Evolutionary conservation across 2,329 filamentous ascomycete genomes (phyloP).

Genomic region (Aspergillus ibericus): DNA sequence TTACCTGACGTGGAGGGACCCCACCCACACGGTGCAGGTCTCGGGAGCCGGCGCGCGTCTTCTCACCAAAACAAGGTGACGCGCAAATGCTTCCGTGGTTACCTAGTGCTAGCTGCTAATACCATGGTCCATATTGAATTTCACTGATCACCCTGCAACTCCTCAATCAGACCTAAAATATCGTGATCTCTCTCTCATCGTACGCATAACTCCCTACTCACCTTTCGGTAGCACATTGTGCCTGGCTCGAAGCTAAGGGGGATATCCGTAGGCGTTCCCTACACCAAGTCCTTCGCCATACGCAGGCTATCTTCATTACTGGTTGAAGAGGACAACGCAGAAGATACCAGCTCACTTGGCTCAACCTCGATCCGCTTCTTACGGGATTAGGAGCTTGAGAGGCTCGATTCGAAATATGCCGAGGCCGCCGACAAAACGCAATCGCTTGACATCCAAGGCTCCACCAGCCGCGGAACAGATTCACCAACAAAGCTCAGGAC

Average conservation of each 20-base stretch:
- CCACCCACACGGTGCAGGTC: background rate
- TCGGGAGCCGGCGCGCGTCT: background rate
- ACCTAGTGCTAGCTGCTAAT: background rate
- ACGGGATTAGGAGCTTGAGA: background rate
- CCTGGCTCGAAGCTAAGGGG: background rate
- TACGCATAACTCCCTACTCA: background rate
- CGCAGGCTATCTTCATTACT: background rate
- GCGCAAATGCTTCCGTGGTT: background rate
- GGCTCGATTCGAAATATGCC: slow-evolving; percentile 21
- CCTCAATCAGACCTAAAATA: background rate
- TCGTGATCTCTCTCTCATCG: background rate
- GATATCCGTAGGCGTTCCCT: background rate
- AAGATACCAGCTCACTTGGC: background rate
- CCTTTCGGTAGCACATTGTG: background rate
- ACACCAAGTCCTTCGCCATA: background rate
- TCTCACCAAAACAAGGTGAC: background rate
- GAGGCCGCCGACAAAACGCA: slow-evolving; percentile 30
- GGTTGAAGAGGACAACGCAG: background rate
- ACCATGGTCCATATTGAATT: background rate
- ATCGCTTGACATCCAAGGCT: slow-evolving; percentile 19
- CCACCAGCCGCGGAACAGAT: slow-evolving; percentile 3
- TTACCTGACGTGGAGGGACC: too few relatives aligned
- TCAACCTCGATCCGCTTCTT: background rate
- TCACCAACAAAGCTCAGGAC: background rate
- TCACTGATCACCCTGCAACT: background rate